Percentiles rank a stretch among this genome's conserved stretches.
These are phyloP conservation scores for Grammothele lineata DNA, from an alignment of 768 basidiomycete genomes.

Conservation along the genomic window DNA sequence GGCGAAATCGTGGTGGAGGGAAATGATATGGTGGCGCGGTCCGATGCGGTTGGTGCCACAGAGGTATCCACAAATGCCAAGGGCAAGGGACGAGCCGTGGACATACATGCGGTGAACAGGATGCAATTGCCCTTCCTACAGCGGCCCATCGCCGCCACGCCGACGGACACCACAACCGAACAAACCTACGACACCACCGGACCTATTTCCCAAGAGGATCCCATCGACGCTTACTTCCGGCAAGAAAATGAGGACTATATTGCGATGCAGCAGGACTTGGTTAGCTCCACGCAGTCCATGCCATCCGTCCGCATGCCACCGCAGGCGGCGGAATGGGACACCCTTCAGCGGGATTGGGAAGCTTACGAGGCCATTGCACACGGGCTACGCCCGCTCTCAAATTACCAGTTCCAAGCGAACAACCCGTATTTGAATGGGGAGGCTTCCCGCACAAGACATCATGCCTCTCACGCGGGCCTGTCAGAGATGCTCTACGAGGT, in stretches of 20 bases:
- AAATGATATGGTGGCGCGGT: constrained; percentile 65
- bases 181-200: background rate
- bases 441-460: constrained; percentile 45
- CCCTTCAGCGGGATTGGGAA: constrained; percentile 77
- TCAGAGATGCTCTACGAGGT: constrained; percentile 36
- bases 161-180: background rate
- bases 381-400: constrained; percentile 52
- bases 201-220: constrained; percentile 6
- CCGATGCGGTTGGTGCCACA: constrained; percentile 19
- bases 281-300: constrained; percentile 11
- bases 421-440: constrained; percentile 77
- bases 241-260: constrained; percentile 34
- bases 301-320: background rate
- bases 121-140: constrained; percentile 8
- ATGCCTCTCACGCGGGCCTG: constrained; percentile 31
- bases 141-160: constrained; percentile 4
- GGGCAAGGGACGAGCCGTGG: constrained; percentile 52
- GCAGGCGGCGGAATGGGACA: constrained; percentile 50
- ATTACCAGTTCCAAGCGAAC: constrained; percentile 70
- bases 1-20: constrained; percentile 74
- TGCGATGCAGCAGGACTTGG: constrained; percentile 5
- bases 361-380: constrained; percentile 67
- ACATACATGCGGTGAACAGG: constrained; percentile 1
- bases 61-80: constrained; percentile 42
- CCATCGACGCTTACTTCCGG: constrained; percentile 27